A percentile compares a stretch with the other conserved stretches of the same genome.
Conservation (phyloP, 495 filamentous ascomycete species). For the Cairneyella variabilis region DNA sequence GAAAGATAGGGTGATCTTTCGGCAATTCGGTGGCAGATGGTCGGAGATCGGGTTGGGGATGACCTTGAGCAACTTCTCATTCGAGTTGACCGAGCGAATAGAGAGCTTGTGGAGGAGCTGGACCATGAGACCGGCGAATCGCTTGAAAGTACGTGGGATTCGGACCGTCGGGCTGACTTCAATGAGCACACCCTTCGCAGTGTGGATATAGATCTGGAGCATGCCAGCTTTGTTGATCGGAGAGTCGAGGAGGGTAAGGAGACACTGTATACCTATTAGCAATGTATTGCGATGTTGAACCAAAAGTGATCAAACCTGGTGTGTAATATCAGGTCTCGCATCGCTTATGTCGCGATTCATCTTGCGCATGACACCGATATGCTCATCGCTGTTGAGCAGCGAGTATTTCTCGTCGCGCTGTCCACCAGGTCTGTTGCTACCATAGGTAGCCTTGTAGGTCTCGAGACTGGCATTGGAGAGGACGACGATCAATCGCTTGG, state of each 20-base stretch:
- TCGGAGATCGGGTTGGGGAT: constrained; percentile 97
- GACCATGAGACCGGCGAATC: constrained; percentile 97
- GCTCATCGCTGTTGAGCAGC: constrained; percentile 95
- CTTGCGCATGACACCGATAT: constrained; percentile 98
- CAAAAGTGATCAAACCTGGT: constrained; percentile 69
- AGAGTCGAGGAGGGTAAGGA: constrained; percentile 95
- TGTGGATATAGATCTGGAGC: constrained; percentile 97
- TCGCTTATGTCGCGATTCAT: constrained; percentile 99
- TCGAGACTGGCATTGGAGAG: constrained; percentile 96
- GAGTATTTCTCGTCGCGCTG: constrained; percentile 89
- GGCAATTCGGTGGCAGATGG: constrained; percentile 93
- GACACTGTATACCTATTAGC: constrained; percentile 58
- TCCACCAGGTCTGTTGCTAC: constrained; percentile 54
- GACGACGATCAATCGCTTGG: constrained; percentile 88
- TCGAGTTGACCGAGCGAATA: constrained; percentile 91
- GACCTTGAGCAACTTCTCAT: constrained; percentile 95
- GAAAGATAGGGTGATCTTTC: constrained; percentile 93
- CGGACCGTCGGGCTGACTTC: constrained; percentile 96
- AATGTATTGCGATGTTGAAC: constrained; percentile 22
- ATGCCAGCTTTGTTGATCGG: constrained; percentile 97
- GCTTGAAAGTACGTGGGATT: constrained; percentile 97
- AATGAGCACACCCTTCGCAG: constrained; percentile 92
- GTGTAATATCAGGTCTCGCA: constrained; percentile 93
- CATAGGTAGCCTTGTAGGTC: constrained; percentile 84
- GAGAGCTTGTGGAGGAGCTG: constrained; percentile 95